Conservation (phyloP, 352 stramenopile genomes). For the Pythium sp. region DNA sequence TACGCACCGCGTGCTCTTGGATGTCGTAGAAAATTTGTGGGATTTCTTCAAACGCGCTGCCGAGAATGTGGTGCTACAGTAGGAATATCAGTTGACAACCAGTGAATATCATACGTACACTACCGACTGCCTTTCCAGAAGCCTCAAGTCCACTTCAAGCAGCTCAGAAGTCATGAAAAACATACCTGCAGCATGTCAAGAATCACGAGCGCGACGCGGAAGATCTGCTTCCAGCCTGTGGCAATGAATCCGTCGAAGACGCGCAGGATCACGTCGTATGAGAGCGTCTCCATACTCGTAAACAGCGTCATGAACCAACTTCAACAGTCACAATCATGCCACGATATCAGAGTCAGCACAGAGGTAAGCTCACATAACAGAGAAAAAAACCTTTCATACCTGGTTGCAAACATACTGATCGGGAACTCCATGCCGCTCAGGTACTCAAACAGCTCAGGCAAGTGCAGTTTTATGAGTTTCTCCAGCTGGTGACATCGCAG, state of each 20-base stretch:
- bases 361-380: neutral
- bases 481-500: slow-evolving; percentile 75
- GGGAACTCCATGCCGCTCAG: slow-evolving; percentile 62
- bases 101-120: no score
- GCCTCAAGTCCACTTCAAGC: neutral
- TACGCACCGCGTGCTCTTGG: slow-evolving; percentile 49
- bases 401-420: slow-evolving; percentile 61
- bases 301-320: slow-evolving; percentile 87
- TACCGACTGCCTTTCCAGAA: no score
- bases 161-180: neutral
- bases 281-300: slow-evolving; percentile 69
- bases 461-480: slow-evolving; percentile 34
- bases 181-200: slow-evolving; percentile 48
- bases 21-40: slow-evolving; percentile 76
- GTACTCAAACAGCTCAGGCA: slow-evolving; percentile 42
- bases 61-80: slow-evolving; percentile 46
- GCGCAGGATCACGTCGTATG: slow-evolving; percentile 53
- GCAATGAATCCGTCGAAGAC: slow-evolving; percentile 68
- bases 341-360: neutral
- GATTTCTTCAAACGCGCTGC: slow-evolving; percentile 67
- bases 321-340: neutral
- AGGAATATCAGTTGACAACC: neutral
- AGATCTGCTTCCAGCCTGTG: slow-evolving; percentile 71
- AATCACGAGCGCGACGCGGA: slow-evolving; percentile 60
- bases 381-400: neutral